These are phyloP conservation scores for Trichoderma asperellum DNA, from an alignment of 2,329 filamentous ascomycete genomes.

Conservation along the genomic window DNA sequence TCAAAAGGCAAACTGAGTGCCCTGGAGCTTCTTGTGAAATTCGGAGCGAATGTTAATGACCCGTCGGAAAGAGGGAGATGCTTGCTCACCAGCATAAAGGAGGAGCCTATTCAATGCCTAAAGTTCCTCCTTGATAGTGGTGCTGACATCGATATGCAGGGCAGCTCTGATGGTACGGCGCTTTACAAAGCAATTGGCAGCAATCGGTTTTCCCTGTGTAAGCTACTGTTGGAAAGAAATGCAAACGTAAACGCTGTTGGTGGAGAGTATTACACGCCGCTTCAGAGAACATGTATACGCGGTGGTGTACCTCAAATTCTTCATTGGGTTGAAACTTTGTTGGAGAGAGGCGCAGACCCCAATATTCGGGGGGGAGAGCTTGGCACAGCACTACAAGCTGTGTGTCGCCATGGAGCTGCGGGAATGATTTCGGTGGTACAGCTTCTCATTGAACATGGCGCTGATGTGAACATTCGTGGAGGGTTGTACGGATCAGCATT, in stretches of 20 bases:
- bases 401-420: background rate
- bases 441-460: background rate
- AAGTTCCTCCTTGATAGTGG: background rate
- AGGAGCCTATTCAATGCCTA: rapidly evolving
- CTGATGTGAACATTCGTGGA: background rate
- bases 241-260: background rate
- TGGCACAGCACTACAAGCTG: background rate
- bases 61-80: background rate
- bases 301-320: no score
- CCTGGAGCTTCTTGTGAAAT: background rate
- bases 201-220: no score
- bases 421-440: background rate
- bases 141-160: background rate
- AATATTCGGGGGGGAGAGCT: background rate
- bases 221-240: background rate
- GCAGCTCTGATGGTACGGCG: background rate
- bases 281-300: background rate
- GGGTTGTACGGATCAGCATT: background rate
- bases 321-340: background rate
- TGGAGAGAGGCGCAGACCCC: background rate
- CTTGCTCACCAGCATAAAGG: background rate
- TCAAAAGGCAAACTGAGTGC: no score
- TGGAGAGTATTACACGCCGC: background rate
- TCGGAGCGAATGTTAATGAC: background rate
- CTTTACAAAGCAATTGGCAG: background rate